A percentile compares a stretch with the other conserved stretches of the same genome.
phyloP scores from a whole-genome alignment of 164 flowering plant species.

The Vitis amurensis region DNA sequence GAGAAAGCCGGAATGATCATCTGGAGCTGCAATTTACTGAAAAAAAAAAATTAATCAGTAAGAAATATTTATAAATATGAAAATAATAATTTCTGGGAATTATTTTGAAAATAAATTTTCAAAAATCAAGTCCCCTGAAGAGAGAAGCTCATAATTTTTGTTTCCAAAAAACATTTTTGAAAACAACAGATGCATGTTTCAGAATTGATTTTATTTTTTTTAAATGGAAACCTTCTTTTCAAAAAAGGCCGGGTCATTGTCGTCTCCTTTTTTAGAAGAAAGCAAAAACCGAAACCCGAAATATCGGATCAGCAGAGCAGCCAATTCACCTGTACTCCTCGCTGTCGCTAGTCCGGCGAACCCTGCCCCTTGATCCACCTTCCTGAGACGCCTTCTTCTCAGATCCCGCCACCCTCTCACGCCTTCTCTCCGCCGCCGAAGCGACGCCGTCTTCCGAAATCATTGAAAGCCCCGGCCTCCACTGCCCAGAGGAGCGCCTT shows the following conservation, averaged over 20 bases:
- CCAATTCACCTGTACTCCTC: background rate
- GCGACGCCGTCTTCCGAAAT: background rate
- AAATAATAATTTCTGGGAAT: too few relatives aligned
- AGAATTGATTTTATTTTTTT: background rate
- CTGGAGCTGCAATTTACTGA: background rate
- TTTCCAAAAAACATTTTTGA: background rate
- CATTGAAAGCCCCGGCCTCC: background rate
- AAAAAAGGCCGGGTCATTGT: background rate
- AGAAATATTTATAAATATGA: too few relatives aligned
- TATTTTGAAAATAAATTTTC: too few relatives aligned
- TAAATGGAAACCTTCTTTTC: too few relatives aligned
- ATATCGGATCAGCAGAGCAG: background rate
- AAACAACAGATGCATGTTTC: background rate
- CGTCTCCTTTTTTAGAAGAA: background rate
- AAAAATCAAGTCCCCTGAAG: background rate
- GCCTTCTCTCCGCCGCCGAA: background rate
- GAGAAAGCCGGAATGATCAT: background rate
- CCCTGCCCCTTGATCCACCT: background rate
- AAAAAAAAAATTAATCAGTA: background rate
- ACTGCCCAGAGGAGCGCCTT: background rate
- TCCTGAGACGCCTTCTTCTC: background rate
- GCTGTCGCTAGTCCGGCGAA: background rate
- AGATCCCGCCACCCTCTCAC: background rate
- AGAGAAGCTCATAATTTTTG: background rate
- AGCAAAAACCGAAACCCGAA: background rate